A percentile compares a stretch with the other conserved stretches of the same genome.
phyloP scores from a whole-genome alignment of 1,284 basidiomycete genomes.

The Ustilago trichophora region DNA sequence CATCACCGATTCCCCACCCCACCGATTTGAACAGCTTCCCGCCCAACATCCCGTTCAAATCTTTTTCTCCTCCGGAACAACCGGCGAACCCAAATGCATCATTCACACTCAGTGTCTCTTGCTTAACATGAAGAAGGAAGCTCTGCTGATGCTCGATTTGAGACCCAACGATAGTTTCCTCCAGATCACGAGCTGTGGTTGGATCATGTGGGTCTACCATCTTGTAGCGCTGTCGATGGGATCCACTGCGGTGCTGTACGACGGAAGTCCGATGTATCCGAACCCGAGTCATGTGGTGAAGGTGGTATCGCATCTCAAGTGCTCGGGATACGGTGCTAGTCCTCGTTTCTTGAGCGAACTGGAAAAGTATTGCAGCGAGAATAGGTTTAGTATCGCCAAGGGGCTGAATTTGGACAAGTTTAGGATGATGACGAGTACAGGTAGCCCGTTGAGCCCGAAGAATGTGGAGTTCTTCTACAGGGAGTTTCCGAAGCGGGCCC shows the following conservation, averaged over 20 bases:
- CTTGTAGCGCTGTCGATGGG: conserved; percentile 54
- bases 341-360: conserved; percentile 55
- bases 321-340: conserved; percentile 59
- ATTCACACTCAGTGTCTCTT: conserved; percentile 59
- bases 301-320: conserved; percentile 56
- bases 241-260: conserved; percentile 60
- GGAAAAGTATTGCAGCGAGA: conserved; percentile 28
- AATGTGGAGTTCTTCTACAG: conserved; percentile 59
- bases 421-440: conserved; percentile 61
- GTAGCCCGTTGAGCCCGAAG: conserved; percentile 59
- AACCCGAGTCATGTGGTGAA: conserved; percentile 49
- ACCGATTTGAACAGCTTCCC: conserved; percentile 43
- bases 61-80: conserved; percentile 66
- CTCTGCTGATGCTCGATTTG: conserved; percentile 42
- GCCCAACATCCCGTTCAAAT: conserved; percentile 62
- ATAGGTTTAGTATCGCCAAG: conserved; percentile 3
- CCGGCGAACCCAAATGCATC: conserved; percentile 67
- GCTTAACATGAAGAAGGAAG: conserved; percentile 45
- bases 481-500: conserved; percentile 32
- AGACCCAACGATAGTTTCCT: conserved; percentile 56
- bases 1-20: conserved; percentile 25
- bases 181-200: conserved; percentile 61
- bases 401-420: conserved; percentile 50
- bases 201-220: conserved; percentile 66
- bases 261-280: conserved; percentile 65